Base-by-base conservation (phyloP, 1,284 basidiomycete genomes). In the Puccinia sorghi region DNA sequence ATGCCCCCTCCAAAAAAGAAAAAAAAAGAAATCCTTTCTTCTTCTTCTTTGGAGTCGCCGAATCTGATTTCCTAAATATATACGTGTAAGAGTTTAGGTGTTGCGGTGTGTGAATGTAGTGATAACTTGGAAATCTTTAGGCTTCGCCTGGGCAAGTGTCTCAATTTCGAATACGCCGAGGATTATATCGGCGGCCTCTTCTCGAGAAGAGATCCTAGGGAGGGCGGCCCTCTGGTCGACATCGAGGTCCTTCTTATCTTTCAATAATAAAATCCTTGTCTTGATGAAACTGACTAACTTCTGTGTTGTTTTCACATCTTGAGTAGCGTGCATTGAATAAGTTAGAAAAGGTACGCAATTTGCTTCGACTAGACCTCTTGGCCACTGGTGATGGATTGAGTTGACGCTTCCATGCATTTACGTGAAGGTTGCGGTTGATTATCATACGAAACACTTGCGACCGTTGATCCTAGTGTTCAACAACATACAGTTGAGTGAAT, bases 101-200 rank as follows among this genome's bases (percentile, higher is more conserved):
- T 79, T 17, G 76, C 76, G 13, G 76, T 79, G 50, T 79, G 76
- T 72, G 76, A 79, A 54, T 79, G 76, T 59, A 79, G 69, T 64
- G 69, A 72, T 32, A 79, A 79, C 56, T 46, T 79, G 52, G 76
- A 79, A 37, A 61, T 79, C 22, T 59, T 79, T 12, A 69, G 76
- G 61, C 59, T 79, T 22, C 48, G 76, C 20, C 46, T 79, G 32
- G 76, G 76, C 22, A 71, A 69, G 54, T 79, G 76, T 52, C 46
- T 79, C 11, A 79, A 79, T 39, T 79, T 79, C 46, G 76, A 79
- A 57, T 79, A 79, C 48, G 56, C 67, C 22, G 76, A 79, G 41
- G 76, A 79, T 64, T 79, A 79, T 43, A 79, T 79, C 17, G 76
- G 76, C 12, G 76, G 76, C 9, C 54, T 79, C 7, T 79, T 79